Evolutionary conservation across 352 stramenopile species (phyloP).

Genomic region (Phytophthora sp.): DNA sequence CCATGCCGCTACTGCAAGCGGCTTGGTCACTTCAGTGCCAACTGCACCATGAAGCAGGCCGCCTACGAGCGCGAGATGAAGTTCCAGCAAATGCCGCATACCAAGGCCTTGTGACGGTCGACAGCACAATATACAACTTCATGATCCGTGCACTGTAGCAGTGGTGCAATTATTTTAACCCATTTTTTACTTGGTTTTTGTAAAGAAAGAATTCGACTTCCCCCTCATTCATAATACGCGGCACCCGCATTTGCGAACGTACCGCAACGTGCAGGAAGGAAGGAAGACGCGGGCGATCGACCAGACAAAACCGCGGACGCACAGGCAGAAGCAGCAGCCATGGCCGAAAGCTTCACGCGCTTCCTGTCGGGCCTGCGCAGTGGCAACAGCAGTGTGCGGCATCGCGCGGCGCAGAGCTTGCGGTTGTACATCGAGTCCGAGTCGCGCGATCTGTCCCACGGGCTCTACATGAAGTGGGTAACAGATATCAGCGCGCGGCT

Average conservation of each 20-base stretch:
- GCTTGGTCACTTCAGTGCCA: slow-evolving; percentile 73
- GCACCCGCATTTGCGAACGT: slow-evolving; percentile 25
- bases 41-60: slow-evolving; percentile 70
- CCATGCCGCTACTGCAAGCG: slow-evolving; percentile 86
- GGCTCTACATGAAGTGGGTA: slow-evolving; percentile 88
- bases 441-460: slow-evolving; percentile 84
- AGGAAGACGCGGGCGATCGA: slow-evolving; percentile 11
- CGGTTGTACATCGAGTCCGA: slow-evolving; percentile 88
- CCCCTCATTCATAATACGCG: slow-evolving; percentile 11
- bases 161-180: neutral
- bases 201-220: slow-evolving; percentile 20
- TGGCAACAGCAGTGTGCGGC: slow-evolving; percentile 62
- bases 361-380: slow-evolving; percentile 82
- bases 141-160: slow-evolving; percentile 7
- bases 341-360: slow-evolving; percentile 71
- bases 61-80: slow-evolving; percentile 60
- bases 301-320: neutral
- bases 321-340: too few relatives aligned
- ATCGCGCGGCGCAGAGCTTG: slow-evolving; percentile 75
- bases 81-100: slow-evolving; percentile 58
- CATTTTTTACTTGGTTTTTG: slow-evolving; percentile 26
- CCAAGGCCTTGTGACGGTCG: slow-evolving; percentile 59
- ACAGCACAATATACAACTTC: neutral
- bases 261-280: slow-evolving; percentile 4
- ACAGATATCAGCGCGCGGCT: slow-evolving; percentile 82